Evolutionary conservation across 2,329 filamentous ascomycete species (phyloP), one percentile per base, ranked within the genome.

Genomic region (Zopfia rhizophila): DNA sequence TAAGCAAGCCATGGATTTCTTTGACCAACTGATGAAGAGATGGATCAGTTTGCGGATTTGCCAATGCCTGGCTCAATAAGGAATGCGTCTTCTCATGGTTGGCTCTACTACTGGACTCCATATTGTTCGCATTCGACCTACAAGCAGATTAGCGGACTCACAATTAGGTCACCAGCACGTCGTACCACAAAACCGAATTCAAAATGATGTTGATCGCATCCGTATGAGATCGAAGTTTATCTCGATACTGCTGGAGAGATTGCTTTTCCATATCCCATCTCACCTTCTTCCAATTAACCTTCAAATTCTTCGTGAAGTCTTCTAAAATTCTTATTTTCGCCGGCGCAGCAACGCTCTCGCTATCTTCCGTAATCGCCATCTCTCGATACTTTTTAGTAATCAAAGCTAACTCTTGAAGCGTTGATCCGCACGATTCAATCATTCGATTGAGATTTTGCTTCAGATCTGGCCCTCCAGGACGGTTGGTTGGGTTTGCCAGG

Each of bases 201-300:
- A 45, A 11, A 25, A 45, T 39, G 7, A 45, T 12, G 16, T 32
- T 45, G 21, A 45, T 45, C 13, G 42, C 33, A 33, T 32, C 28
- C 4, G 28, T 33, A 21, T 45, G 36, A 5, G 42, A 39, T 14
- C 18, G 13, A 4, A 45, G 16, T 27, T 40, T 45, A 13, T 45
- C 42, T 6, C 42, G 42, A 32, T 37, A 44, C 23, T 25, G 25
- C 13, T 44, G 40, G n/a, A 38, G 23, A 4, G 40, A 37, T 18
- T 44, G 40, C 23, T 44, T 44, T 18, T 45, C 42, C 13, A 16
- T n/a, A 23, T 45, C 42, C 42, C 42, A 45, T 18, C 35, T 14
- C 13, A 45, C 33, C 28, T 45, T 45, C 33, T 18, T 39, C 33
- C 36, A 45, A 19, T 45, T 45, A 5, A 39, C 28, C 18, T 39